Conservation (phyloP, 1,139 yeast species). For the Saccharomyces hybrid region DNA sequence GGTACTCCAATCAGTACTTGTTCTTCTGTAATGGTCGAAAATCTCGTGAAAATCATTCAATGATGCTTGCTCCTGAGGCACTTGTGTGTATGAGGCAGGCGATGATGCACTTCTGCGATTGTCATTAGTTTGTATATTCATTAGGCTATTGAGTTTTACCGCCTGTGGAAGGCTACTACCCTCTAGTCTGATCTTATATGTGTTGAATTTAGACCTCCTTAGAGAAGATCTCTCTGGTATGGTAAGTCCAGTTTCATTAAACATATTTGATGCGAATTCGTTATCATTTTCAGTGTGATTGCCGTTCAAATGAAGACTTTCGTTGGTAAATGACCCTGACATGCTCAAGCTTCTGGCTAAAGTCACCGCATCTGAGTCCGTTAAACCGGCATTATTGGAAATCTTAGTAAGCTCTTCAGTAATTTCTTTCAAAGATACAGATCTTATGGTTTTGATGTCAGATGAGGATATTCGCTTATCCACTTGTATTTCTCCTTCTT, state of each 20-base stretch:
- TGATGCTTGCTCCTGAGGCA: conserved; percentile 5
- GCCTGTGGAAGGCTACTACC: background rate
- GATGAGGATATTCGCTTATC: background rate
- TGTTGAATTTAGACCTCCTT: conserved; percentile 29
- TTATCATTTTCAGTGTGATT: conserved; percentile 6
- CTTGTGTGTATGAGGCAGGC: background rate
- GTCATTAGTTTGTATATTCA: background rate
- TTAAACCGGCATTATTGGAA: conserved; percentile 65
- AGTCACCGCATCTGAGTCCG: conserved; percentile 66
- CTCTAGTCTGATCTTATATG: conserved; percentile 20
- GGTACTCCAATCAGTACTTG: conserved; percentile 16
- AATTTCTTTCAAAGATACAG: conserved; percentile 50
- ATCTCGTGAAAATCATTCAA: conserved; percentile 22
- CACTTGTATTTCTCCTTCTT: background rate
- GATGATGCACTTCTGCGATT: conserved; percentile 2
- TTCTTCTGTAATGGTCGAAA: conserved; percentile 25
- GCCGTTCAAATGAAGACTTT: conserved; percentile 3
- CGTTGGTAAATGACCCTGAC: conserved; percentile 20
- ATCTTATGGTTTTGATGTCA: background rate
- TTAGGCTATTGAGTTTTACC: background rate
- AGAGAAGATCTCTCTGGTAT: conserved; percentile 22
- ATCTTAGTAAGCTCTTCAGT: conserved; percentile 60
- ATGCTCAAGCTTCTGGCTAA: conserved; percentile 55
- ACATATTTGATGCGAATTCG: conserved; percentile 1
- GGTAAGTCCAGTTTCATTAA: background rate